Conservation (phyloP, 1,284 basidiomycete genomes). For the Gymnopus androsaceus region DNA sequence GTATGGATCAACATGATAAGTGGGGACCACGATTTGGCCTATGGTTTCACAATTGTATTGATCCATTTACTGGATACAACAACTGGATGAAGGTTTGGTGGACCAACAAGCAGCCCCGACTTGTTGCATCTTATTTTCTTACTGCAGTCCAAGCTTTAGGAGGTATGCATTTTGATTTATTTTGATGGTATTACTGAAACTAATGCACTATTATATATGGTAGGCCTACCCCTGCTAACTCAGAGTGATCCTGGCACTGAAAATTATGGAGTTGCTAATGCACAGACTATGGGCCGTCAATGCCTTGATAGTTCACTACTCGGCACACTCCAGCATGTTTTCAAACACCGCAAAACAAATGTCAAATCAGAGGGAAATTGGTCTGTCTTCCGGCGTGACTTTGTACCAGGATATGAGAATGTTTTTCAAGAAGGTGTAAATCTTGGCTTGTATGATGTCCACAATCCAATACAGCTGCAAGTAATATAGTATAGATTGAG, state of each 20-base stretch:
- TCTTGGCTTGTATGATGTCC: slow-evolving; percentile 33
- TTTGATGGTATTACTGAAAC: too few species aligned
- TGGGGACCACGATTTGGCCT: slow-evolving; percentile 41
- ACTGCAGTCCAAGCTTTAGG: too few species aligned
- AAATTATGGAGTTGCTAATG: slow-evolving; percentile 40
- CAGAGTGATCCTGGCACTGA: slow-evolving; percentile 41
- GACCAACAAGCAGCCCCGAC: slow-evolving; percentile 39
- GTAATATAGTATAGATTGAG: slow-evolving; percentile 26
- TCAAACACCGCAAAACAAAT: slow-evolving; percentile 33
- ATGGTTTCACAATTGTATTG: slow-evolving; percentile 35
- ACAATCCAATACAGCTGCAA: too few species aligned
- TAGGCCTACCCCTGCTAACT: too few species aligned
- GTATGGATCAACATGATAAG: slow-evolving; percentile 43
- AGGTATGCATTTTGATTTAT: too few species aligned
- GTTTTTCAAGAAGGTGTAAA: slow-evolving; percentile 32
- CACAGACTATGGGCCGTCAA: slow-evolving; percentile 36
- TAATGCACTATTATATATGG: slow-evolving; percentile 36
- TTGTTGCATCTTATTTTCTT: slow-evolving; percentile 36
- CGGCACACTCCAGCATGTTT: slow-evolving; percentile 37
- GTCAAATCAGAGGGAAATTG: slow-evolving; percentile 39
- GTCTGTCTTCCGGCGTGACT: slow-evolving; percentile 29
- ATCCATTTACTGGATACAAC: slow-evolving; percentile 34
- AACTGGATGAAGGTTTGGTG: slow-evolving; percentile 43
- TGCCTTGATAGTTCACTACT: slow-evolving; percentile 32
- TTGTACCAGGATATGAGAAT: slow-evolving; percentile 36